Conservation (phyloP, 345 rosid genomes). For the Eucalyptus marginata region DNA sequence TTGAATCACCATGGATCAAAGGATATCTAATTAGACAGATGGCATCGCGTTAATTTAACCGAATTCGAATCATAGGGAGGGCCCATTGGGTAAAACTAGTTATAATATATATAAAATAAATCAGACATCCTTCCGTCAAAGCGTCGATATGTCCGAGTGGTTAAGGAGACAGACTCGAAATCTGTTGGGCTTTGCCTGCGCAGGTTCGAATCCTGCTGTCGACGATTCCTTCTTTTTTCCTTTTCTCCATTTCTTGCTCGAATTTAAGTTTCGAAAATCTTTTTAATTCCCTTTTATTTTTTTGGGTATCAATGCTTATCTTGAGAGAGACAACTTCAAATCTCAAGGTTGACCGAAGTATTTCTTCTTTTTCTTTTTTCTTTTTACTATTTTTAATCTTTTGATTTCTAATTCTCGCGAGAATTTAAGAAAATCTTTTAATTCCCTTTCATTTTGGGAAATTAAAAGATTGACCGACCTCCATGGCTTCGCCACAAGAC, state of each 20-base stretch:
- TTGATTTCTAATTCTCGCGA: too few species aligned
- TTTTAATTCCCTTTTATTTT: background rate
- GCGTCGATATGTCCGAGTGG: slow-evolving; percentile 87
- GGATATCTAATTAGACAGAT: background rate
- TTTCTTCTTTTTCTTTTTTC: too few species aligned
- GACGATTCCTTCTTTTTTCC: slow-evolving; percentile 12
- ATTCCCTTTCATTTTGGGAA: background rate
- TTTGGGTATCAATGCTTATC: background rate
- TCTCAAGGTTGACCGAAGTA: background rate
- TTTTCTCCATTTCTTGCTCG: rapidly evolving
- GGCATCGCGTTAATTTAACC: background rate
- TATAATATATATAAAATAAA: rapidly evolving
- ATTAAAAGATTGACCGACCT: background rate
- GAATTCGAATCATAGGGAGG: background rate
- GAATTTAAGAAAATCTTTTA: too few species aligned
- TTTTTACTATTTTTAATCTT: too few species aligned
- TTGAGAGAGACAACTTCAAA: background rate
- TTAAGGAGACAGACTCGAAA: slow-evolving; percentile 99
- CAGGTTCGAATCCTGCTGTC: slow-evolving; percentile 99
- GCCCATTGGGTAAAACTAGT: rapidly evolving
- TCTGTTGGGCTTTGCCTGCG: slow-evolving; percentile 99
- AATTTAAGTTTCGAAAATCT: background rate
- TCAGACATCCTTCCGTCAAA: rapidly evolving
- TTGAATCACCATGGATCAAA: background rate
- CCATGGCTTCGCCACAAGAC: background rate